Evolutionary conservation across 306 rosid genomes (phyloP).

Genomic region (Oemleria cerasiformis): DNA sequence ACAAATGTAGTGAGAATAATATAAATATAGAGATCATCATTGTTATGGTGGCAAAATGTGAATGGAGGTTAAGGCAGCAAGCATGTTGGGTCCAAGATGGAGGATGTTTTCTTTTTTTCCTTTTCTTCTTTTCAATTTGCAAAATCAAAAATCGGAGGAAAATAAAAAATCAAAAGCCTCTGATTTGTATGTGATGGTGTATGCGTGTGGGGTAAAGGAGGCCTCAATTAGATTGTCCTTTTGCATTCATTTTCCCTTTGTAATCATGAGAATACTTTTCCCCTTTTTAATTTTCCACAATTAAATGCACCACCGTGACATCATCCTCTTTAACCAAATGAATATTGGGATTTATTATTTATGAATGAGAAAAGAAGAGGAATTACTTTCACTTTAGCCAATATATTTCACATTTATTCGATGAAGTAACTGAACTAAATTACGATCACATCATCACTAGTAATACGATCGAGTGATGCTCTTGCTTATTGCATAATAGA

Average conservation of each 20-base stretch:
- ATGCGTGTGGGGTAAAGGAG: slow-evolving; percentile 65
- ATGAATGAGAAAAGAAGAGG: no score
- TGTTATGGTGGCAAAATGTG: slow-evolving; percentile 40
- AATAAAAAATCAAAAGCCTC: slow-evolving; percentile 56
- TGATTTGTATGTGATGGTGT: slow-evolving; percentile 49
- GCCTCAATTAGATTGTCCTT: slow-evolving; percentile 61
- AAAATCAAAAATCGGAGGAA: slow-evolving; percentile 20
- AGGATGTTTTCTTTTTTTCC: slow-evolving; percentile 43
- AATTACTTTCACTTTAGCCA: no score
- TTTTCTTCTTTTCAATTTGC: background rate
- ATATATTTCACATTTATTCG: no score
- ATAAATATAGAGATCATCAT: slow-evolving; percentile 15
- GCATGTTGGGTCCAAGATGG: slow-evolving; percentile 76
- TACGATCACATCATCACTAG: no score
- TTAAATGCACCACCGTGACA: background rate
- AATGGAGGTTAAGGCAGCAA: slow-evolving; percentile 28
- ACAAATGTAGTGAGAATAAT: slow-evolving; percentile 30
- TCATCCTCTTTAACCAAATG: background rate
- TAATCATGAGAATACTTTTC: slow-evolving; percentile 45
- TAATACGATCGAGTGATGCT: no score
- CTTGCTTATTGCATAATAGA: no score
- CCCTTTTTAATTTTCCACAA: slow-evolving; percentile 28
- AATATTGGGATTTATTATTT: background rate
- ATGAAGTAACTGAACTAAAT: no score
- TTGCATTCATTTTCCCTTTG: slow-evolving; percentile 62